These are phyloP conservation scores for Aspergillus sp. DNA, from an alignment of 2,329 filamentous ascomycete species.

Conservation along the genomic window DNA sequence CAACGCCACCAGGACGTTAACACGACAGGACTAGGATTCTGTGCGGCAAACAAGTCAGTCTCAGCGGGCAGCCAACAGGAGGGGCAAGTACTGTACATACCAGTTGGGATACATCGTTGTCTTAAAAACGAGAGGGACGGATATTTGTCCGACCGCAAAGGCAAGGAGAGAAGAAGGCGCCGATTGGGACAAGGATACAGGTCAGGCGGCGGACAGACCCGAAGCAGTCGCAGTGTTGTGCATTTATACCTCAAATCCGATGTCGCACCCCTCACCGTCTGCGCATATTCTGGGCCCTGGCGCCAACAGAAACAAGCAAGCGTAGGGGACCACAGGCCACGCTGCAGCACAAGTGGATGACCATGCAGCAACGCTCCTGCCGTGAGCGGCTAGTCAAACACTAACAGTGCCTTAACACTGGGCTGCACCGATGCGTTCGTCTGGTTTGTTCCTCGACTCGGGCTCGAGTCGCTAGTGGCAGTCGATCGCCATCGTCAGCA, in stretches of 20 bases:
- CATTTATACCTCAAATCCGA: constrained; percentile 1
- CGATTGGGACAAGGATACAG: not conserved
- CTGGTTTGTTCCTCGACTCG: no score
- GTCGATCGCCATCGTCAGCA: not conserved
- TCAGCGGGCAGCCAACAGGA: not conserved
- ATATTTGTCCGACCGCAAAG: constrained; percentile 1
- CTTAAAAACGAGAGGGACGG: not conserved
- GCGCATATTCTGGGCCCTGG: not conserved
- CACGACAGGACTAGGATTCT: constrained; percentile 20
- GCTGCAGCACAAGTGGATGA: constrained; percentile 8
- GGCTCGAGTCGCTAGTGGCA: no score
- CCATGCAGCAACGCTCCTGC: constrained; percentile 1
- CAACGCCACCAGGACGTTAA: constrained; percentile 7
- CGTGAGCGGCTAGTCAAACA: constrained; percentile 5
- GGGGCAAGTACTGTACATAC: not conserved
- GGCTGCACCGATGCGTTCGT: no score
- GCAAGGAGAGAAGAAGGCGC: not conserved
- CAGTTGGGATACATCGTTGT: not conserved
- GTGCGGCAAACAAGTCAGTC: constrained; percentile 2
- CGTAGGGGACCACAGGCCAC: not conserved
- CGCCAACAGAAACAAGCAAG: constrained; percentile 10
- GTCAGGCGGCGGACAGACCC: not conserved
- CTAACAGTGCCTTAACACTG: not conserved
- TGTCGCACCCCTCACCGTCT: constrained; percentile 6
- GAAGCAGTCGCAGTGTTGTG: not conserved